Evolutionary conservation across 768 basidiomycete genomes (phyloP).

Genomic region (Lentinula guzmanii): DNA sequence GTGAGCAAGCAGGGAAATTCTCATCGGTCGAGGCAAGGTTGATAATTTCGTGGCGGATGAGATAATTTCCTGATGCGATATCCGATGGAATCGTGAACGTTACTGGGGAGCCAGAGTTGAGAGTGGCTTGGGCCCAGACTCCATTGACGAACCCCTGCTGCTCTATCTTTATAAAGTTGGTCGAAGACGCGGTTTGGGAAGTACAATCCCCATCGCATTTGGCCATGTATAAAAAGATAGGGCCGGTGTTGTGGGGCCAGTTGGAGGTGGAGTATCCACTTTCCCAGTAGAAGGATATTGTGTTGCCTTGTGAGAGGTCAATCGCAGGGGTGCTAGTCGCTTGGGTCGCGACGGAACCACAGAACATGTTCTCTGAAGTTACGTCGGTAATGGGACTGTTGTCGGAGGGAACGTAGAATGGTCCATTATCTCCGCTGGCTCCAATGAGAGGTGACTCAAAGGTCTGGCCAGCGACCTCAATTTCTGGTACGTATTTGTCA

Average conservation of each 20-base stretch:
- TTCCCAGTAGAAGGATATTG: conserved; percentile 2
- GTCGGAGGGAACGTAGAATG: background rate
- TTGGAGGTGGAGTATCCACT: background rate
- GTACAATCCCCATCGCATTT: background rate
- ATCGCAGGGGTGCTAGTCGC: background rate
- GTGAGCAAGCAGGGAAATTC: conserved; percentile 5
- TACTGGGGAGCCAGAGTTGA: background rate
- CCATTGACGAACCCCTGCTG: background rate
- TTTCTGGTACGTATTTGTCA: background rate
- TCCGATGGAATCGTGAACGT: conserved; percentile 4
- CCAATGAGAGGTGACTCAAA: conserved; percentile 1
- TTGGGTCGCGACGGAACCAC: background rate
- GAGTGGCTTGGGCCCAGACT: background rate
- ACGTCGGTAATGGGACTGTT: conserved; percentile 3
- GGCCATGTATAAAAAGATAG: conserved; percentile 3
- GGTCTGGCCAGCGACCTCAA: conserved; percentile 2
- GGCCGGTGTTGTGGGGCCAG: conserved; percentile 2
- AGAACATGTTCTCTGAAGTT: background rate
- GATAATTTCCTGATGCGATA: background rate
- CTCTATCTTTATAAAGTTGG: conserved; percentile 2
- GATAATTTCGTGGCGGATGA: conserved; percentile 4
- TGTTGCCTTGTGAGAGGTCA: background rate
- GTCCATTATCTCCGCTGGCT: background rate
- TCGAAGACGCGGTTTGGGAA: background rate
- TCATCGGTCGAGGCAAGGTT: conserved; percentile 2